These are phyloP conservation scores for Leucosporidium yakuticum DNA, from an alignment of 768 basidiomycete species.

Conservation along the genomic window DNA sequence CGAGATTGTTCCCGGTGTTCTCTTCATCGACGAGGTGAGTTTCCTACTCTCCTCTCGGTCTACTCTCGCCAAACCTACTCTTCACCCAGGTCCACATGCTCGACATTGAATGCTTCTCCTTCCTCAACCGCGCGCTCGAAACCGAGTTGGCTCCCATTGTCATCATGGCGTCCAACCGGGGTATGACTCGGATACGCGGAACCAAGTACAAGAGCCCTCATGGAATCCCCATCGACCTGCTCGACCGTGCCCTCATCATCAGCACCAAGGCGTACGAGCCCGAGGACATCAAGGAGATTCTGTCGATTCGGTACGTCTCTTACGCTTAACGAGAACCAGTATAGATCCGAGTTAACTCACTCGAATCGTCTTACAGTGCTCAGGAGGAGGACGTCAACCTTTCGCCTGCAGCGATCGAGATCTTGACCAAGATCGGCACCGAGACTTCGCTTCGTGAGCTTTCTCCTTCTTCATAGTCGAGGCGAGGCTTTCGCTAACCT, in stretches of 20 bases:
- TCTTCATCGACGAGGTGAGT: constrained; percentile 75
- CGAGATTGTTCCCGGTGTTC: constrained; percentile 92
- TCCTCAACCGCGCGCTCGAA: constrained; percentile 90
- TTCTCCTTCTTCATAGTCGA: background rate
- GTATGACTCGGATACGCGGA: constrained; percentile 88
- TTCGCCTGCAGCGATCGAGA: constrained; percentile 61
- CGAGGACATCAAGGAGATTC: constrained; percentile 83
- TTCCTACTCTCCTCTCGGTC: background rate
- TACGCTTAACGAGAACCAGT: too few relatives aligned
- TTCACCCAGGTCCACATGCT: constrained; percentile 66
- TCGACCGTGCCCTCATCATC: constrained; percentile 94
- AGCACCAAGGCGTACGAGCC: constrained; percentile 78
- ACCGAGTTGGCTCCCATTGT: constrained; percentile 88
- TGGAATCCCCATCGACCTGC: constrained; percentile 85
- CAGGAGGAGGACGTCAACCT: constrained; percentile 93
- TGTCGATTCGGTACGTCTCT: constrained; percentile 69
- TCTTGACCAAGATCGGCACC: constrained; percentile 81
- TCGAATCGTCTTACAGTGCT: constrained; percentile 50
- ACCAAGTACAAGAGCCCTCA: constrained; percentile 92
- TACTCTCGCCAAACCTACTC: background rate
- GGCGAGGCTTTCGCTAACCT: background rate
- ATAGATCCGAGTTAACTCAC: background rate
- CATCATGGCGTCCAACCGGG: constrained; percentile 96
- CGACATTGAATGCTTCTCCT: constrained; percentile 54
- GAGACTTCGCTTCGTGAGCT: constrained; percentile 66